phyloP scores from a whole-genome alignment of 2,329 filamentous ascomycete genomes.

The Cercospora zeae-maydis region DNA sequence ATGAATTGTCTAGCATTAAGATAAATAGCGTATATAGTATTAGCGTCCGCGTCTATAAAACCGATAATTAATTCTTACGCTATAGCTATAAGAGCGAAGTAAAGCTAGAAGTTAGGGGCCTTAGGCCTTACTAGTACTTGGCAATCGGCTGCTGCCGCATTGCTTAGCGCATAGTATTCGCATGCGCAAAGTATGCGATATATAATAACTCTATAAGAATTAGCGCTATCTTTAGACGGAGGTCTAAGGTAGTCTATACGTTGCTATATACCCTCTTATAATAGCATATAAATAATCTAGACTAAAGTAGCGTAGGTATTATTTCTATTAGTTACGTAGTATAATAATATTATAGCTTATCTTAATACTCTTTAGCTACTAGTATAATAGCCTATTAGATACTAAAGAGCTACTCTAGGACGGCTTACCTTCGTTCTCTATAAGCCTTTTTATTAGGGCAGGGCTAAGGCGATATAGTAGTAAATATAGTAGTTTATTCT shows the following conservation, averaged over 20 bases:
- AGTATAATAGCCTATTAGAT: background rate
- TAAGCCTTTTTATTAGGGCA: background rate
- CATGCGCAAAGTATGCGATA: no score
- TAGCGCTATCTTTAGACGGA: no score
- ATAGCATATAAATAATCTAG: background rate
- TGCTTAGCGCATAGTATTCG: no score
- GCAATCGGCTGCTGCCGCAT: no score
- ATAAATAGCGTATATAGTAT: background rate
- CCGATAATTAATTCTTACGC: background rate
- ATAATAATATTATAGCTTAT: background rate
- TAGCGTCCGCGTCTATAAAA: background rate
- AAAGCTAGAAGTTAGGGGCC: no score
- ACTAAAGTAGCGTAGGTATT: background rate
- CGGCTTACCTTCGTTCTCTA: background rate
- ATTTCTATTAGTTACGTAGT: background rate
- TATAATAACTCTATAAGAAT: no score
- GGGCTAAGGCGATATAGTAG: no score
- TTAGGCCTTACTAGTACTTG: no score
- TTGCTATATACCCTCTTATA: no score
- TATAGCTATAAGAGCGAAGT: no score
- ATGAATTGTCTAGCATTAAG: background rate
- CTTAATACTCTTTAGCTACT: background rate
- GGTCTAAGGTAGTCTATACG: no score
- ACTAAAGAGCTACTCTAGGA: constrained; percentile 1
- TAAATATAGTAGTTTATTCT: no score